Conservation (phyloP, 2,329 filamentous ascomycete genomes). For the Zymoseptoria crescenta region DNA sequence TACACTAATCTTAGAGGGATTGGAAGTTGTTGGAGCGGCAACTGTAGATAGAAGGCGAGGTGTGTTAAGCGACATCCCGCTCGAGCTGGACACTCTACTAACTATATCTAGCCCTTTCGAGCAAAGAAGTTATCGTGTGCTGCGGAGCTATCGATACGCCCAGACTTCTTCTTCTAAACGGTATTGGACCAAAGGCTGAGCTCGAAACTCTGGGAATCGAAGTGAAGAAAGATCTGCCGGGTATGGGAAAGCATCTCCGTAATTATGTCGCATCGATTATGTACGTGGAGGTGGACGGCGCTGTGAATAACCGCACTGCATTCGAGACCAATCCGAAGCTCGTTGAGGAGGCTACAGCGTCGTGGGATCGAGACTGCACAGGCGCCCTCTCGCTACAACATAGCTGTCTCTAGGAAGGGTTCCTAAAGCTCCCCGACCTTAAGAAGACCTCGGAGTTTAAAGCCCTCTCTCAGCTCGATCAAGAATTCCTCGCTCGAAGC, state of each 20-base stretch:
- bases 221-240: constrained; percentile 49
- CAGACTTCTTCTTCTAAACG: constrained; percentile 49
- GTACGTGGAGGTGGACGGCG: constrained; percentile 27
- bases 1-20: constrained; percentile 41
- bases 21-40: constrained; percentile 38
- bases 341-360: constrained; percentile 31
- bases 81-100: background rate
- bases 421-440: constrained; percentile 24
- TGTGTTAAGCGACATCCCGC: constrained; percentile 21
- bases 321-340: constrained; percentile 15
- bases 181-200: constrained; percentile 49
- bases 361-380: background rate
- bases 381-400: background rate
- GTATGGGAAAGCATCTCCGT: constrained; percentile 54
- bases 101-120: constrained; percentile 12
- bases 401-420: constrained; percentile 6
- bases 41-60: background rate
- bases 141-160: constrained; percentile 35
- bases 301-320: constrained; percentile 36
- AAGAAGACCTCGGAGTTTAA: constrained; percentile 43
- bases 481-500: constrained; percentile 39
- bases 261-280: constrained; percentile 42
- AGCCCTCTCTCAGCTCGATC: constrained; percentile 38
- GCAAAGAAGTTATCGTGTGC: constrained; percentile 34
- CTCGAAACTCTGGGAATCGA: constrained; percentile 46